These are phyloP conservation scores for Alternaria sp. DNA, from an alignment of 2,329 filamentous ascomycete species.

Conservation along the genomic window DNA sequence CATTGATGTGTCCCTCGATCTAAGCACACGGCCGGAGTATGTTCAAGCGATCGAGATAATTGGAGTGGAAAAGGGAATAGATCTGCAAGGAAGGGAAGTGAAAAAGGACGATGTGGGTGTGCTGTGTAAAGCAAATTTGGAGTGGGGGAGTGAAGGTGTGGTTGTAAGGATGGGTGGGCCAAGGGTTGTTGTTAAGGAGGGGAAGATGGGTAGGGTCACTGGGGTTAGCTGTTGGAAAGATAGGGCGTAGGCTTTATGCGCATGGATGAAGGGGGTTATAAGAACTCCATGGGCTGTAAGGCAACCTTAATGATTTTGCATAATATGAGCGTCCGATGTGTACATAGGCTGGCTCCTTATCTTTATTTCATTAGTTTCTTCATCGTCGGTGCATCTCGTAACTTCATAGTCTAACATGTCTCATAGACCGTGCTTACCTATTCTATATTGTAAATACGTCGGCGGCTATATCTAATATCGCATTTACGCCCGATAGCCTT, in stretches of 20 bases:
- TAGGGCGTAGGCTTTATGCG: neutral
- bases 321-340: neutral
- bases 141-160: constrained; percentile 14
- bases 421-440: neutral
- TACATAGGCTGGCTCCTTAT: neutral
- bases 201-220: constrained; percentile 25
- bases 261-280: neutral
- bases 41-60: constrained; percentile 31
- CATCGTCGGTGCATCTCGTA: constrained; percentile 59
- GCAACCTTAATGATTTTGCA: neutral
- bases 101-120: constrained; percentile 21
- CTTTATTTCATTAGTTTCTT: too few species aligned
- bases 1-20: constrained; percentile 30
- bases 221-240: constrained; percentile 19
- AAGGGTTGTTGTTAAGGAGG: constrained; percentile 21
- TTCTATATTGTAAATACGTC: neutral
- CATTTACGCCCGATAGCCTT: constrained; percentile 30
- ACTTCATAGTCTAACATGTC: constrained; percentile 55
- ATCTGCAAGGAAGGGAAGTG: neutral
- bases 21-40: constrained; percentile 25
- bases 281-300: neutral
- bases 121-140: constrained; percentile 23
- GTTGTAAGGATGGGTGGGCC: constrained; percentile 21
- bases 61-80: constrained; percentile 10
- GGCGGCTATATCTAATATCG: neutral